These are phyloP conservation scores for Mycogone perniciosa DNA, from an alignment of 2,329 filamentous ascomycete species.

Conservation along the genomic window DNA sequence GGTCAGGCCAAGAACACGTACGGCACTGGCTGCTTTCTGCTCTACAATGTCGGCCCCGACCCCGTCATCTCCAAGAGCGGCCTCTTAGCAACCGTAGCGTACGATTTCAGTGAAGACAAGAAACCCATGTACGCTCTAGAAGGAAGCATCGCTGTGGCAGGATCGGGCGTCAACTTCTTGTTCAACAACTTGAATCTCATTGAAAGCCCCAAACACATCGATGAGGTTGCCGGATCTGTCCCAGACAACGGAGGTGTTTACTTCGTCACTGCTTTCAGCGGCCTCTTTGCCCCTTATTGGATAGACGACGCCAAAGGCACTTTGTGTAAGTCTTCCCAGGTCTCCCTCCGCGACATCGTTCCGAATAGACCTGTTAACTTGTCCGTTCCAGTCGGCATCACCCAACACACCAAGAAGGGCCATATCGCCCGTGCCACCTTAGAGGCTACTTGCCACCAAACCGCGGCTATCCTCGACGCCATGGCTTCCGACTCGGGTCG, in stretches of 20 bases:
- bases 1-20: conserved; percentile 89
- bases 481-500: conserved; percentile 84
- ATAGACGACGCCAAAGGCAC: conserved; percentile 89
- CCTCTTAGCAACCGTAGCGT: conserved; percentile 79
- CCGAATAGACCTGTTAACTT: neutral
- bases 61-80: conserved; percentile 82
- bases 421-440: conserved; percentile 86
- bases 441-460: conserved; percentile 89
- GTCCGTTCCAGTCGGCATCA: conserved; percentile 59
- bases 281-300: conserved; percentile 90
- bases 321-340: conserved; percentile 50
- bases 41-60: conserved; percentile 81
- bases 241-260: conserved; percentile 75
- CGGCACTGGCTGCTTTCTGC: conserved; percentile 80
- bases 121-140: conserved; percentile 73
- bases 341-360: neutral
- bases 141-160: conserved; percentile 76
- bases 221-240: conserved; percentile 45
- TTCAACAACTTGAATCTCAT: conserved; percentile 59
- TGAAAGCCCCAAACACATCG: conserved; percentile 43
- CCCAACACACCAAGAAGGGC: conserved; percentile 75
- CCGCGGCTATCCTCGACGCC: conserved; percentile 82
- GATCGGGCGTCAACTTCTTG: conserved; percentile 71
- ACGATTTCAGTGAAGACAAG: conserved; percentile 60
- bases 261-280: conserved; percentile 86